These are phyloP conservation scores for Huntiella abstrusa DNA, from an alignment of 2,329 filamentous ascomycete species.

Conservation along the genomic window DNA sequence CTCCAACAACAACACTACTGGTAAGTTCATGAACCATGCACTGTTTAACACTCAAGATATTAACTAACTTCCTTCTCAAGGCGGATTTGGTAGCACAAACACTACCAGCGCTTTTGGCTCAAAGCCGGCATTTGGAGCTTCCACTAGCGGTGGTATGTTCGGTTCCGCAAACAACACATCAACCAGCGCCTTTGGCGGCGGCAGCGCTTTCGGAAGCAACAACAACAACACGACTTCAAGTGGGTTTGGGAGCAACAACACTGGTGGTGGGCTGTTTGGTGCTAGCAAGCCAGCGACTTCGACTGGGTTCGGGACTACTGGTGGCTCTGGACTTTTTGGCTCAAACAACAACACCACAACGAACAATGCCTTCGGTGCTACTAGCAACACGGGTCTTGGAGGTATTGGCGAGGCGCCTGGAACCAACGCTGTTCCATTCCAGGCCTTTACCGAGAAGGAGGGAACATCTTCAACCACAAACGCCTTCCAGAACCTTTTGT, in stretches of 20 bases:
- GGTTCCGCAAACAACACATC: conserved; percentile 19
- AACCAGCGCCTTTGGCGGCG: conserved; percentile 13
- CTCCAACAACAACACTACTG: conserved; percentile 20
- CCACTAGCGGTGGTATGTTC: conserved; percentile 28
- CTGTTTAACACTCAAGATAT: neutral
- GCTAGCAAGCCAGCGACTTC: conserved; percentile 21
- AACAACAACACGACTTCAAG: conserved; percentile 14
- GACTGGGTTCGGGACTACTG: conserved; percentile 27
- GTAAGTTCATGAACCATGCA: conserved; percentile 10
- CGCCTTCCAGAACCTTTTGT: conserved; percentile 61
- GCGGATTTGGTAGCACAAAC: conserved; percentile 14
- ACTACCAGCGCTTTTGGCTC: conserved; percentile 20
- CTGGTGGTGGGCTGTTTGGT: conserved; percentile 32
- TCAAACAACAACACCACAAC: conserved; percentile 16
- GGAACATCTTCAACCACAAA: conserved; percentile 33
- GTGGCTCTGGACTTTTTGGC: conserved; percentile 27
- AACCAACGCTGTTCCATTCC: conserved; percentile 51
- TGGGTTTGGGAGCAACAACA: conserved; percentile 11
- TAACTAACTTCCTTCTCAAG: conserved; percentile 1
- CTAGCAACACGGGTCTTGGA: conserved; percentile 30
- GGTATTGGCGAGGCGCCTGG: conserved; percentile 43
- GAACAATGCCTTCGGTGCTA: conserved; percentile 23
- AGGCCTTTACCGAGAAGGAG: conserved; percentile 57
- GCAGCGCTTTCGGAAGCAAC: conserved; percentile 24
- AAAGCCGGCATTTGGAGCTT: conserved; percentile 35